Conservation (phyloP, 176 grass and related monocot species). For the Eragrostis nindensis region DNA sequence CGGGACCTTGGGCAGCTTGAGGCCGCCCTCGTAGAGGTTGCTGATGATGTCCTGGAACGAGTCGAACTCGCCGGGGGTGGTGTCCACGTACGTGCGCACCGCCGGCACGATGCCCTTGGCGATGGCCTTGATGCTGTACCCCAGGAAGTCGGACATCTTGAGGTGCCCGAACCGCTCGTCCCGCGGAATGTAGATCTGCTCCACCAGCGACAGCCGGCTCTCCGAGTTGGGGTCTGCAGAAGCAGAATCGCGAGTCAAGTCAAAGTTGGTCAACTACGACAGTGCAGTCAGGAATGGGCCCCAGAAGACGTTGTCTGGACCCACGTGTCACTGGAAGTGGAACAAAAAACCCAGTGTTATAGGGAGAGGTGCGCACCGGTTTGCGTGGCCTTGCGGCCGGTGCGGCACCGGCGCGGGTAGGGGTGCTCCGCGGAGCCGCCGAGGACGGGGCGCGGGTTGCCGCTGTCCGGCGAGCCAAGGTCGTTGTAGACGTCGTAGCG, state of each 20-base stretch:
- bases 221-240: constrained; percentile 56
- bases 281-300: too few species aligned
- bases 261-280: background rate
- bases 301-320: too few species aligned
- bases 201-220: constrained; percentile 55
- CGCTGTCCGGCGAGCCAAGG: constrained; percentile 52
- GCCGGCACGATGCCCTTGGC: constrained; percentile 49
- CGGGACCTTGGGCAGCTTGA: constrained; percentile 52
- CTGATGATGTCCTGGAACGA: constrained; percentile 56
- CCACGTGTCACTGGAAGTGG: background rate
- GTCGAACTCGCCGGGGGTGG: constrained; percentile 57
- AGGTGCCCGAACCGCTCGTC: constrained; percentile 77
- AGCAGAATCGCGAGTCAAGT: background rate
- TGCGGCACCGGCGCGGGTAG: constrained; percentile 57
- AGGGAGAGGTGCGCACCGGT: background rate
- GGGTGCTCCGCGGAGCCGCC: constrained; percentile 52
- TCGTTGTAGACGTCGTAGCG: constrained; percentile 74
- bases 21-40: constrained; percentile 58
- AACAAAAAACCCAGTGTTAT: too few species aligned
- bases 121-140: constrained; percentile 59
- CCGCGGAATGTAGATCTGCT: constrained; percentile 66
- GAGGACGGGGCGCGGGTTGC: constrained; percentile 53
- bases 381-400: constrained; percentile 20
- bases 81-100: constrained; percentile 49
- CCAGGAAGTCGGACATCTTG: constrained; percentile 68